Base-by-base conservation (phyloP, 768 basidiomycete species). In the Calocybe cyanea region DNA sequence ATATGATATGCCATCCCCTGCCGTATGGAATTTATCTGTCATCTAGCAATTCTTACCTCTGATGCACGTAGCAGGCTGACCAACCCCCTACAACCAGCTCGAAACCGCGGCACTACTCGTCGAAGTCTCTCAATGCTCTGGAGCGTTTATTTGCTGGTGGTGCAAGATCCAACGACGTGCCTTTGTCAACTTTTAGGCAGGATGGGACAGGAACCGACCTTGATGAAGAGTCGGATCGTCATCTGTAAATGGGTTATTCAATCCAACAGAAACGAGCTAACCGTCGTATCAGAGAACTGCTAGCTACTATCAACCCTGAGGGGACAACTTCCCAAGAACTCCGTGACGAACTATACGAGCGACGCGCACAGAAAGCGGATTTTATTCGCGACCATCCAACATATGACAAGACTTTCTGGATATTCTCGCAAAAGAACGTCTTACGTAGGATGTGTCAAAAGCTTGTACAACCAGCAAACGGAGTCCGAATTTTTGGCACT, bases 401-500 rank as follows among this genome's bases (percentile, higher is more conserved):
- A 2, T 98, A 88, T 58, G 94, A 97, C 64, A 87, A 82, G 57
- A 80, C 88, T 0, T 85, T 97, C 50, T 96, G 90, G 87, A 49
- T 95, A 15, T 85, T 97, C 60, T 78, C 85, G 2, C 92, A 95
- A 66, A 77, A 80, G 52, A 90, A 86, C 51, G 64, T 66, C 13
- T 28, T 94, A 31, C 85, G 95, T 1, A 76, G 69, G 34, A 59
- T 83, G 47, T 95, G 88, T 59, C 95, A 98, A 64, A 80, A 77
- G 49, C 64, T 95, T 37, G 91, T 95, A 14, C 77, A 78, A 31
- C 90, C 95, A 0, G 78, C 90, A 0, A 78, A 81, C 43, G 91
- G 92, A 18, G 87, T 91, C 46, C 88, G 95, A 0, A 85, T 97
- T 48, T 87, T 85, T 57, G 95, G 95, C n/a, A 68, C 68, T 1